Evolutionary conservation across 2,329 filamentous ascomycete genomes (phyloP), one percentile per base, ranked within the genome.

Genomic region (Tolypocladium cylindrosporum): DNA sequence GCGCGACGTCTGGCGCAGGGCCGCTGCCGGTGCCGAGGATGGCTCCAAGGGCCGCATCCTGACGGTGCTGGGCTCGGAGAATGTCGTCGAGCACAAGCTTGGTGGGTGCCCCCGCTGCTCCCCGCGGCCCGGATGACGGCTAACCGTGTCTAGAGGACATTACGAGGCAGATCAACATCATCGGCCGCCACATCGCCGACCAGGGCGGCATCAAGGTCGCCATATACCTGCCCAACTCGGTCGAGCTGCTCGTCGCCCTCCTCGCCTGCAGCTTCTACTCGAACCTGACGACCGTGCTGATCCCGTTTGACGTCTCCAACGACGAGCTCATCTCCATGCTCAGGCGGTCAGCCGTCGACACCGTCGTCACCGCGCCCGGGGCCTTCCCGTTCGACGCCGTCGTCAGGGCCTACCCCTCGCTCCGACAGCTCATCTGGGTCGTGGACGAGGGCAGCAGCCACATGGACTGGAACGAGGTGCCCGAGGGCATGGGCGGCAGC

Each of bases 401-500:
- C 14, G 81, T 85, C 56, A 83, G 86, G 66, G 80, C 78, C 56
- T 91, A 89, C 66, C 80, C 86, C 6, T 80, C 82, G 42, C 79
- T 99, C 52, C 86, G 86, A 61, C 85, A 91, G 64, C 80, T 96
- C 39, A 83, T 97, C 65, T 97, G 92, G 90, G 92, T 97, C 14
- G 91, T 95, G 6, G 93, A 97, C 66, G 84, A 91, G 67, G 91
- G 91, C 48, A 97, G 87, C 75, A 84, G 85, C 65, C 93, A 97
- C 69, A 88, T 99, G 81, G 92, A 96, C 73, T 99, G 93, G 92
- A 92, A 90, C 65, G 90, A 93, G 69, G 84, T 92, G 2, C 91
- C 92, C 13, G 83, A 88, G 67, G 88, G 89, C 55, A 86, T 87
- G 58, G 87, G 87, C 19, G 83, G 87, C 58, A 85, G 81, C 61